phyloP scores from a whole-genome alignment of 495 filamentous ascomycete species.

The Paragyromitra xinjiangensis region DNA sequence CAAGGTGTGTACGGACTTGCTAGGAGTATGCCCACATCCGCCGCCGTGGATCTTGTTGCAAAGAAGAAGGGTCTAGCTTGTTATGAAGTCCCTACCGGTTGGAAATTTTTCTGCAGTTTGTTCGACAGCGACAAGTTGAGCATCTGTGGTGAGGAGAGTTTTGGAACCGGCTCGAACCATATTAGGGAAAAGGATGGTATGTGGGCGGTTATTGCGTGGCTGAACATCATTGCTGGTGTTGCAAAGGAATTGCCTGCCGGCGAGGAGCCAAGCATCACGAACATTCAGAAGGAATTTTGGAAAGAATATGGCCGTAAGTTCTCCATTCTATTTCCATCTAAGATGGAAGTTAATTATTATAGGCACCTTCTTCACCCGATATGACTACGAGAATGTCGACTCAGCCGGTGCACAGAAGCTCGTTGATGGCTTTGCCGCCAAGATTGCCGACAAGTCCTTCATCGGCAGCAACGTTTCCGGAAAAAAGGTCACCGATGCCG shows the following conservation, averaged over 20 bases:
- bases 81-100: slow-evolving; percentile 98
- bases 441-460: slow-evolving; percentile 74
- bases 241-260: slow-evolving; percentile 78
- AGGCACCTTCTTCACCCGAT: slow-evolving; percentile 96
- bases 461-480: slow-evolving; percentile 81
- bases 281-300: slow-evolving; percentile 98
- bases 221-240: slow-evolving; percentile 97
- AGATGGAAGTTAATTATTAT: slow-evolving; percentile 11
- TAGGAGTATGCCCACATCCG: slow-evolving; percentile 95
- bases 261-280: slow-evolving; percentile 81
- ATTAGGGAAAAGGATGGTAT: slow-evolving; percentile 98
- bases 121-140: slow-evolving; percentile 98
- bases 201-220: slow-evolving; percentile 96
- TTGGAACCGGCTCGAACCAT: slow-evolving; percentile 98
- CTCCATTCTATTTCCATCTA: background rate
- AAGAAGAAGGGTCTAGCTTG: slow-evolving; percentile 88
- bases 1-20: slow-evolving; percentile 95
- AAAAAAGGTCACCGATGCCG: slow-evolving; percentile 75
- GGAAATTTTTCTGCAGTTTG: slow-evolving; percentile 99
- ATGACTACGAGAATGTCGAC: slow-evolving; percentile 96
- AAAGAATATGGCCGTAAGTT: slow-evolving; percentile 78
- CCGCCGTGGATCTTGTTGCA: slow-evolving; percentile 93
- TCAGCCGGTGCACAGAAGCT: slow-evolving; percentile 89
- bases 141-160: slow-evolving; percentile 98
- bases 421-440: slow-evolving; percentile 75